Conservation (phyloP, 768 basidiomycete genomes). For the Suillus luteus region DNA sequence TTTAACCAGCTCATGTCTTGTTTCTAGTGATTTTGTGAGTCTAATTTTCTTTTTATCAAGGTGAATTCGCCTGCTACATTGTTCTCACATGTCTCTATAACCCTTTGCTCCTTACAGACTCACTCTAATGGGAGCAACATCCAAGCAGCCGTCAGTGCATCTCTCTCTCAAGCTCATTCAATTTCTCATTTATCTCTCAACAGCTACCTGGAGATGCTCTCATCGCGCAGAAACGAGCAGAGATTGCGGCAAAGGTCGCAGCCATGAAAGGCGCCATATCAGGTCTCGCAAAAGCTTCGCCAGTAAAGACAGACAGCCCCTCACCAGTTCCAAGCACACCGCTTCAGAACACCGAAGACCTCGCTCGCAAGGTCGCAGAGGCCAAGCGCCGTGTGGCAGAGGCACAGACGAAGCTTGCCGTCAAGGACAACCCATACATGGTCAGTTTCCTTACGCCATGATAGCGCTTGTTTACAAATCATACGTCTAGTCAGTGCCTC, state of each 20-base stretch:
- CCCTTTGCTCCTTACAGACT: slow-evolving; percentile 55
- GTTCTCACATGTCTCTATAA: slow-evolving; percentile 72
- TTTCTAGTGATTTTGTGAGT: slow-evolving; percentile 71
- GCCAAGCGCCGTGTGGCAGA: slow-evolving; percentile 84
- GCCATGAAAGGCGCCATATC: slow-evolving; percentile 57
- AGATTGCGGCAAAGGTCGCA: slow-evolving; percentile 84
- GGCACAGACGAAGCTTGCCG: slow-evolving; percentile 71
- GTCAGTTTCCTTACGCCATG: slow-evolving; percentile 40
- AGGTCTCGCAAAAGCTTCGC: slow-evolving; percentile 25
- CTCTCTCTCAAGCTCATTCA: neutral
- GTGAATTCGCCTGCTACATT: slow-evolving; percentile 66
- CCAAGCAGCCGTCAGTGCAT: slow-evolving; percentile 45
- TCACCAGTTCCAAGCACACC: slow-evolving; percentile 42
- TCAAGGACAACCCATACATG: slow-evolving; percentile 89
- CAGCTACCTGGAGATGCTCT: slow-evolving; percentile 60
- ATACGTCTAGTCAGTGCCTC: slow-evolving; percentile 50
- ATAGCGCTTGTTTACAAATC: neutral
- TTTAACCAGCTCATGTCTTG: slow-evolving; percentile 16
- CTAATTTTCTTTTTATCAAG: slow-evolving; percentile 49
- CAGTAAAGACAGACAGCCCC: slow-evolving; percentile 29
- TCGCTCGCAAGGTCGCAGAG: slow-evolving; percentile 76
- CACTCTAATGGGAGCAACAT: slow-evolving; percentile 46
- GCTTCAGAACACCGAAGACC: slow-evolving; percentile 55
- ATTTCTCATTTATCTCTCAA: slow-evolving; percentile 12
- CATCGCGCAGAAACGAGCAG: slow-evolving; percentile 81